Percentiles rank a stretch among this genome's conserved stretches.
Evolutionary conservation across 2,329 filamentous ascomycete genomes (phyloP).

Genomic region (Pyricularia grisea): DNA sequence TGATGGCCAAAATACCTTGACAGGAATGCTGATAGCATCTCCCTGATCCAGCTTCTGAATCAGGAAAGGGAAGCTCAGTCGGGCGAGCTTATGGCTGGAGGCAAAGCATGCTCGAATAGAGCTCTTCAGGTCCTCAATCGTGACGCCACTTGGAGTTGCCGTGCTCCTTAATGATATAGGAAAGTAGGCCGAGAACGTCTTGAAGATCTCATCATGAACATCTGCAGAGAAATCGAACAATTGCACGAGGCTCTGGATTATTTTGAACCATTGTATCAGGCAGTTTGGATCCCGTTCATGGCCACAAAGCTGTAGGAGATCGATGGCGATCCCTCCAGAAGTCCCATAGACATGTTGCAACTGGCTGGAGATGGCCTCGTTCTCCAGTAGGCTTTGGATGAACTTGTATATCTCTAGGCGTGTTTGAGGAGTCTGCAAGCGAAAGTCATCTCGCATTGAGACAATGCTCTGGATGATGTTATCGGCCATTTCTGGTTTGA

Average conservation of each 20-base stretch:
- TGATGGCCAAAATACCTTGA: constrained; percentile 34
- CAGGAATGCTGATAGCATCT: constrained; percentile 46
- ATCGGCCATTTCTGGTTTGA: constrained; percentile 36
- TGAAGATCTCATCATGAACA: constrained; percentile 40
- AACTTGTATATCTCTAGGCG: constrained; percentile 43
- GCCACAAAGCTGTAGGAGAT: constrained; percentile 40
- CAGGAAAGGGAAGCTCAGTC: constrained; percentile 41
- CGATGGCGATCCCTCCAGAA: constrained; percentile 34
- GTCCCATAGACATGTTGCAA: constrained; percentile 33
- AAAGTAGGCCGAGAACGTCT: constrained; percentile 49
- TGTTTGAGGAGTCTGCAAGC: constrained; percentile 40
- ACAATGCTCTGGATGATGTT: constrained; percentile 40
- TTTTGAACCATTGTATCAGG: constrained; percentile 47
- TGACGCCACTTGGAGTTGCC: constrained; percentile 38
- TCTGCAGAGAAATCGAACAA: constrained; percentile 29
- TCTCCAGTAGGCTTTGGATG: constrained; percentile 32
- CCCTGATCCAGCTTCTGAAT: constrained; percentile 49
- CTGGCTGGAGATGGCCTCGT: constrained; percentile 30
- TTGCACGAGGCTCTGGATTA: constrained; percentile 20
- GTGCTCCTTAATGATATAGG: constrained; percentile 48
- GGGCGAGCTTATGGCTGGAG: constrained; percentile 35
- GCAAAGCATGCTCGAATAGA: constrained; percentile 45
- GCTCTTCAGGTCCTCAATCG: constrained; percentile 45
- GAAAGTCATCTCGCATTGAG: constrained; percentile 47
- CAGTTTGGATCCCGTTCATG: constrained; percentile 49